Base-by-base conservation (phyloP, 2,329 filamentous ascomycete species). In the Colletotrichum shisoi region DNA sequence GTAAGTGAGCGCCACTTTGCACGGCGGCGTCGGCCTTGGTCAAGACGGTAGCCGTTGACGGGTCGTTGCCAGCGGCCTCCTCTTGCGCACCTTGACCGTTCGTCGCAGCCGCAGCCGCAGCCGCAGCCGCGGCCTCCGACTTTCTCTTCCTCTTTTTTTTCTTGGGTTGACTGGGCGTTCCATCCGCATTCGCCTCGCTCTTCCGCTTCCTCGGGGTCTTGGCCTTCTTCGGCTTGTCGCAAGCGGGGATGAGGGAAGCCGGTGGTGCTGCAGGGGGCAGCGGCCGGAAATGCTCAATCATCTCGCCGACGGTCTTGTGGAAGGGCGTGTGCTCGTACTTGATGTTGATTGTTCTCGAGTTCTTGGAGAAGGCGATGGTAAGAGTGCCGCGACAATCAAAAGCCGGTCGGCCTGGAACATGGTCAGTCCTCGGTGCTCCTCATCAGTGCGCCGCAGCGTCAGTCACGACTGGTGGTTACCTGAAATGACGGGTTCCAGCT, bases 311-410 rank as follows among this genome's bases (percentile, higher is more conserved):
- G 0, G 84, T 85, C 71, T 79, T 83, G 73, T 88, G 86, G n/a
- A 87, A 71, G 3, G 82, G 83, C 0, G 82, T 85, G 70, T 88
- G 86, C 39, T 84, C 80, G 71, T 87, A 87, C 64, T 83, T 83
- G 61, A 87, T 77, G 12, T 80, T 78, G 45, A 88, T 82, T 9
- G 78, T 75, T 39, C 81, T 81, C 37, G 76, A 79, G 27, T 77
- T 78, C 62, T 80, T 82, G 7, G 80, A 79, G 69, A 88, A 87
- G 1, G 79, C 73, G 49, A 88, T 79, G 2, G 75, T 79, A 19
- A 87, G 73, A 0, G 78, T 77, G 19, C 86, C 86, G 44, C 83
- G 80, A 67, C 86, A 88, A 71, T 88, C 85, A 69, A 87, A 88
- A 0, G 85, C 85, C 58, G 86, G 86, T 15, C 86, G 83, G 34